Percentiles rank a stretch among this genome's conserved stretches.
These are phyloP conservation scores for Talaromyces albobiverticillius DNA, from an alignment of 2,329 filamentous ascomycete genomes.

Conservation along the genomic window DNA sequence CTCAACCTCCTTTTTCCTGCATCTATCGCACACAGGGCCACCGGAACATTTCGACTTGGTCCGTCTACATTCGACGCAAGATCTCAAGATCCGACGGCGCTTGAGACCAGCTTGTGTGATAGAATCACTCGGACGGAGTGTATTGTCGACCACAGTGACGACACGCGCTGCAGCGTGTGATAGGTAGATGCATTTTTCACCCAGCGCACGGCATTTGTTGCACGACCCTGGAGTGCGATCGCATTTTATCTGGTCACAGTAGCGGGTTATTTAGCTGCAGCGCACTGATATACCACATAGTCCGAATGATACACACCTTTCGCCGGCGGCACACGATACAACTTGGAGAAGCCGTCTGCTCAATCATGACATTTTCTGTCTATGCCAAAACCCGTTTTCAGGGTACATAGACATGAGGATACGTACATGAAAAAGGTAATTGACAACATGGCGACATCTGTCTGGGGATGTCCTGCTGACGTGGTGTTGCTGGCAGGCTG, in stretches of 20 bases:
- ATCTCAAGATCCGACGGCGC: conserved; percentile 6
- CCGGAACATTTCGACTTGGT: conserved; percentile 12
- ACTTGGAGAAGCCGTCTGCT: neutral
- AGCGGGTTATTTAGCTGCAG: neutral
- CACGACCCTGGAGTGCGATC: conserved; percentile 10
- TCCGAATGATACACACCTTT: conserved; percentile 5
- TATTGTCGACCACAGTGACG: too few species aligned
- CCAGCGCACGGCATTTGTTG: conserved; percentile 9
- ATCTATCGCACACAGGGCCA: conserved; percentile 2
- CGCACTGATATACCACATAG: too few species aligned
- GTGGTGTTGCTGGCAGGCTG: neutral
- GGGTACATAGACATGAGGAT: neutral
- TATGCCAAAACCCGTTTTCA: neutral
- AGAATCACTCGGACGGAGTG: conserved; percentile 2
- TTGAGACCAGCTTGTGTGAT: conserved; percentile 12
- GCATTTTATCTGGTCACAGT: conserved; percentile 5
- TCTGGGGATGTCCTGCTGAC: neutral
- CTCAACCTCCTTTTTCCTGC: neutral
- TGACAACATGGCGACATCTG: too few species aligned
- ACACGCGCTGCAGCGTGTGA: too few species aligned
- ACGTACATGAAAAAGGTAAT: too few species aligned
- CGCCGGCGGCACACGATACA: conserved; percentile 10
- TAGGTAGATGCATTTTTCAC: conserved; percentile 9
- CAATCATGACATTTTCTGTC: conserved; percentile 7
- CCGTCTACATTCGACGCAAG: conserved; percentile 10